phyloP scores from a whole-genome alignment of 176 grass and related monocot species.

The Avena insularis region DNA sequence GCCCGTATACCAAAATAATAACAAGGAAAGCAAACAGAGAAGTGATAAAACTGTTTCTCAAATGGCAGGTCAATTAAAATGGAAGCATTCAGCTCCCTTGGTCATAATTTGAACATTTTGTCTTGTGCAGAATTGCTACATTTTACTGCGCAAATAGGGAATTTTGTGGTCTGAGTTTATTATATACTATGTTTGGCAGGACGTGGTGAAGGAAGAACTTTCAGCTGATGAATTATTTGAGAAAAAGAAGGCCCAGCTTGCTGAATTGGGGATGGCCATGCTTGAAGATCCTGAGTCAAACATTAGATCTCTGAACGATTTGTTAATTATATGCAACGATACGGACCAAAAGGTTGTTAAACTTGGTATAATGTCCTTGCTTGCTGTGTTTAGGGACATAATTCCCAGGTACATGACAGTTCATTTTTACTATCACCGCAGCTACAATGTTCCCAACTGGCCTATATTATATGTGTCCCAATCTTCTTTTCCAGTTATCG shows the following conservation, averaged over 20 bases:
- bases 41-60: background rate
- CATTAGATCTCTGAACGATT: constrained; percentile 85
- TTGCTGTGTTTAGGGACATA: constrained; percentile 95
- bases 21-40: constrained; percentile 5
- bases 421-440: constrained; percentile 10
- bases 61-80: background rate
- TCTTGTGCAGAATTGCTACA: background rate
- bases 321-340: constrained; percentile 79
- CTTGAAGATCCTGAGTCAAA: constrained; percentile 92
- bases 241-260: constrained; percentile 86
- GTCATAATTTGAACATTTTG: background rate
- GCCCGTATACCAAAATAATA: constrained; percentile 3
- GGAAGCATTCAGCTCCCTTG: constrained; percentile 2
- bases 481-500: constrained; percentile 71
- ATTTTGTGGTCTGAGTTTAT: constrained; percentile 18
- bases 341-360: constrained; percentile 80
- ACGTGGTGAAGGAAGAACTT: constrained; percentile 89
- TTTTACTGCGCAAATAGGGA: background rate
- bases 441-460: background rate
- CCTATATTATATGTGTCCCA: constrained; percentile 33
- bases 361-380: constrained; percentile 83
- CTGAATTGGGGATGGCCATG: constrained; percentile 85
- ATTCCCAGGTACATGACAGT: constrained; percentile 57
- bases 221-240: constrained; percentile 86
- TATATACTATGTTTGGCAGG: constrained; percentile 54